These are phyloP conservation scores for Hypoxylon sp. DNA, from an alignment of 2,329 filamentous ascomycete genomes.

Conservation along the genomic window DNA sequence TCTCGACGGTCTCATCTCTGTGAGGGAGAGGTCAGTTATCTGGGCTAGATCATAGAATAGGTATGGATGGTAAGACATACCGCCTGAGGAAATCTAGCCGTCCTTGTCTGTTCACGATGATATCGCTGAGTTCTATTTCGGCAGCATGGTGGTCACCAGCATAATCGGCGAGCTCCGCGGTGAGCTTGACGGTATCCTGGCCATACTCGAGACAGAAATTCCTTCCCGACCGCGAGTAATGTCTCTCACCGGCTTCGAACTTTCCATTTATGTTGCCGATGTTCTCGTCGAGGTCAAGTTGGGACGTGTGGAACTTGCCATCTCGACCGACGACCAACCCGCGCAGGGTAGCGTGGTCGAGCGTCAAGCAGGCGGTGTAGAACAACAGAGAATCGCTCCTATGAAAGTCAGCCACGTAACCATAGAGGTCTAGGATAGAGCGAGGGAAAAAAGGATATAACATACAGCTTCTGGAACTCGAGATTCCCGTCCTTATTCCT, in stretches of 20 bases:
- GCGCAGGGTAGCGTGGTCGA: constrained; percentile 24
- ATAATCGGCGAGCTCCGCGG: constrained; percentile 35
- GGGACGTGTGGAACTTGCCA: constrained; percentile 35
- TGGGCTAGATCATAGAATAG: constrained; percentile 7
- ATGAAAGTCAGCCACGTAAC: constrained; percentile 17
- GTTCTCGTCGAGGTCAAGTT: constrained; percentile 38
- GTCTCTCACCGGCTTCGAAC: constrained; percentile 34
- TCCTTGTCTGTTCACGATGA: constrained; percentile 34
- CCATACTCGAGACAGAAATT: constrained; percentile 32
- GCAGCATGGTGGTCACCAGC: constrained; percentile 31
- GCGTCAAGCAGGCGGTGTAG: constrained; percentile 33
- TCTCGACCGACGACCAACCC: constrained; percentile 36
- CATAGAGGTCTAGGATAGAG: not conserved
- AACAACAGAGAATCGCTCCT: constrained; percentile 38
- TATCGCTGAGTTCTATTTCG: constrained; percentile 33
- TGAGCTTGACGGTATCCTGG: constrained; percentile 22
- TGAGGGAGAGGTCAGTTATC: constrained; percentile 21
- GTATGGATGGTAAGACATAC: constrained; percentile 21
- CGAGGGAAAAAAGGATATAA: not conserved
- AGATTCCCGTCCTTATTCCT: constrained; percentile 39
- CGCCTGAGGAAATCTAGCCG: constrained; percentile 29
- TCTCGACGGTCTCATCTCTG: constrained; percentile 28
- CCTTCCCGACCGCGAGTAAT: constrained; percentile 33
- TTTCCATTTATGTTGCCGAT: constrained; percentile 41
- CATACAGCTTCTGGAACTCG: constrained; percentile 39